Evolutionary conservation across 1,284 basidiomycete species (phyloP).

Genomic region (Puccinia polysora): DNA sequence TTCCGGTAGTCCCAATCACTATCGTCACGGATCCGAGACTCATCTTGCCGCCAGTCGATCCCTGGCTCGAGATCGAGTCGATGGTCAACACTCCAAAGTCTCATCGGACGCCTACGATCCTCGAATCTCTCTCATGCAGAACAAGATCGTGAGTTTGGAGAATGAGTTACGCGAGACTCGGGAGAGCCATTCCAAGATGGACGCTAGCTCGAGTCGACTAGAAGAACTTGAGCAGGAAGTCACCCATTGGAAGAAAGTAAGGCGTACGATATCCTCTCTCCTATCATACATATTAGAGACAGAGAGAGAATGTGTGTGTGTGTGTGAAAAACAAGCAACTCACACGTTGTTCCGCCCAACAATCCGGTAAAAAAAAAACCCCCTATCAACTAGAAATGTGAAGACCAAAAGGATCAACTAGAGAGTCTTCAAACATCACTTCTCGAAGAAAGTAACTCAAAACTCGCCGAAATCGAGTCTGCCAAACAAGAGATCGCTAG

Average conservation of each 20-base stretch:
- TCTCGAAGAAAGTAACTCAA: conserved; percentile 5
- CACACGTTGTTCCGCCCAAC: conserved; percentile 53
- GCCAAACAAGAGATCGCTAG: conserved; percentile 12
- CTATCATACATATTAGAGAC: no score
- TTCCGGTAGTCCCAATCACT: background rate
- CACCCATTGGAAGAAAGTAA: conserved; percentile 87
- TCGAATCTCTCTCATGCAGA: conserved; percentile 29
- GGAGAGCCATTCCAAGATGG: background rate
- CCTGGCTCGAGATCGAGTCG: background rate
- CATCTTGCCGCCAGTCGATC: background rate
- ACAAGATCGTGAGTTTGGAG: conserved; percentile 26
- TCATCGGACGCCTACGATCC: conserved; percentile 15
- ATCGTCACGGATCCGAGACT: conserved; percentile 3
- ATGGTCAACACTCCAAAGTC: background rate
- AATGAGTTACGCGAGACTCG: conserved; percentile 28
- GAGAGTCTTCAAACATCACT: conserved; percentile 14
- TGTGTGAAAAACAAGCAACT: no score
- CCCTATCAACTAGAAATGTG: conserved; percentile 5
- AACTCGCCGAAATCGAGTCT: background rate
- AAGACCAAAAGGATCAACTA: conserved; percentile 18
- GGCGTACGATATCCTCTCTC: conserved; percentile 58
- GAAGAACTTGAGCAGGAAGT: conserved; percentile 75
- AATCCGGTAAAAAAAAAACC: conserved; percentile 57
- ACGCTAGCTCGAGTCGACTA: conserved; percentile 70
- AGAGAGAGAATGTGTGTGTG: no score